Evolutionary conservation across 2,329 filamentous ascomycete species (phyloP).

Genomic region (Colletotrichum higginsianum): DNA sequence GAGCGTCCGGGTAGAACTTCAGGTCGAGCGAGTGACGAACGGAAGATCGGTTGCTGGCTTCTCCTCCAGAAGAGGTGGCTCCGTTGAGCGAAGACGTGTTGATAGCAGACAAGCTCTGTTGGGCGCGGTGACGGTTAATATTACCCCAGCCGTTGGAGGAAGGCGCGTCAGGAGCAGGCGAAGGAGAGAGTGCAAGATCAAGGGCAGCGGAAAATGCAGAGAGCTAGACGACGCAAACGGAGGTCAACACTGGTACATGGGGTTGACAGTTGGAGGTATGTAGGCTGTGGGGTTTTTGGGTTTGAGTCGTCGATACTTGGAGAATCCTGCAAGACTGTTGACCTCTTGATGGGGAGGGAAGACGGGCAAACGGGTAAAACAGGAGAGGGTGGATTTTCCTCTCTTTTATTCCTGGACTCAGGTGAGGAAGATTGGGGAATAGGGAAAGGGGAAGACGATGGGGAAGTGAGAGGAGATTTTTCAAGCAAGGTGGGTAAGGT

Average conservation of each 20-base stretch:
- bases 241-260: conserved; percentile 49
- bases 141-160: conserved; percentile 70
- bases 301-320: conserved; percentile 16
- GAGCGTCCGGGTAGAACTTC: conserved; percentile 64
- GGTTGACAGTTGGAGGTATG: conserved; percentile 43
- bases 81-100: conserved; percentile 55
- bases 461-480: conserved; percentile 1
- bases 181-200: conserved; percentile 82
- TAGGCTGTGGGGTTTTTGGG: conserved; percentile 7
- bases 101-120: conserved; percentile 70
- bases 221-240: conserved; percentile 67
- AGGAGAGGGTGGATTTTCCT: conserved; percentile 19
- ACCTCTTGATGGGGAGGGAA: conserved; percentile 17
- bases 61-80: conserved; percentile 56
- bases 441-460: neutral
- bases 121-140: conserved; percentile 78
- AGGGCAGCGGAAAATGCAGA: conserved; percentile 86
- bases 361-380: conserved; percentile 8
- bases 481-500: conserved; percentile 5
- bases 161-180: conserved; percentile 71
- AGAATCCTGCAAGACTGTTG: conserved; percentile 29
- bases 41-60: conserved; percentile 63
- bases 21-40: conserved; percentile 72
- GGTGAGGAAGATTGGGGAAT: neutral
- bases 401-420: neutral